These are phyloP conservation scores for Sporothrix euskadiensis DNA, from an alignment of 2,329 filamentous ascomycete species.

Conservation along the genomic window DNA sequence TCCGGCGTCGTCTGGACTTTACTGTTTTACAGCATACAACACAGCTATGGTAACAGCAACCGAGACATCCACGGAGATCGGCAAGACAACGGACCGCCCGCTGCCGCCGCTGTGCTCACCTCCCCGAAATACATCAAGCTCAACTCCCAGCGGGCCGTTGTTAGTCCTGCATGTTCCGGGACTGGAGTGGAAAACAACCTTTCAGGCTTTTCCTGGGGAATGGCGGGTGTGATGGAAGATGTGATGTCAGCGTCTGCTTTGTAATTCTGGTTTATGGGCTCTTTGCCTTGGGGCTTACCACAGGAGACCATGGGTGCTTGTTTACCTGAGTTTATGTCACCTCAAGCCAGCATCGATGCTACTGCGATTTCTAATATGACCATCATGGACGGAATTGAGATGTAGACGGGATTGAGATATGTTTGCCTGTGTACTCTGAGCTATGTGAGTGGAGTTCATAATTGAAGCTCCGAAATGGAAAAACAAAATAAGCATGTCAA, in stretches of 20 bases:
- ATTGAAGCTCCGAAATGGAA: neutral
- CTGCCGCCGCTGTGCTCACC: neutral
- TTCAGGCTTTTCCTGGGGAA: neutral
- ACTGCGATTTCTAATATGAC: neutral
- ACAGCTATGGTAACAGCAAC: no score
- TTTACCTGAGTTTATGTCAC: neutral
- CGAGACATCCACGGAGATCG: no score
- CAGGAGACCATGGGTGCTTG: no score
- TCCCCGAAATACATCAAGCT: neutral
- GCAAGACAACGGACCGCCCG: neutral
- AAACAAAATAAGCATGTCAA: neutral
- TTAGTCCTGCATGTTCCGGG: neutral
- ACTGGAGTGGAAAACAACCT: neutral
- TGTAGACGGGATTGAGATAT: neutral
- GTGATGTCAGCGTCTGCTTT: neutral
- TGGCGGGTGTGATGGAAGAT: neutral
- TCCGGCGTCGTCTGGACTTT: neutral
- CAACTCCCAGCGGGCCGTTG: neutral
- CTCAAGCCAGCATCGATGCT: neutral
- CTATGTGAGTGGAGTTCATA: no score
- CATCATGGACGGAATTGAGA: neutral
- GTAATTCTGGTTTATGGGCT: neutral
- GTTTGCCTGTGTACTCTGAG: no score
- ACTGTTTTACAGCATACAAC: neutral
- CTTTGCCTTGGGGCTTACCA: neutral